Evolutionary conservation across 192 early-diverging fungal species (phyloP).

Genomic region (Mortierella hygrophila): DNA sequence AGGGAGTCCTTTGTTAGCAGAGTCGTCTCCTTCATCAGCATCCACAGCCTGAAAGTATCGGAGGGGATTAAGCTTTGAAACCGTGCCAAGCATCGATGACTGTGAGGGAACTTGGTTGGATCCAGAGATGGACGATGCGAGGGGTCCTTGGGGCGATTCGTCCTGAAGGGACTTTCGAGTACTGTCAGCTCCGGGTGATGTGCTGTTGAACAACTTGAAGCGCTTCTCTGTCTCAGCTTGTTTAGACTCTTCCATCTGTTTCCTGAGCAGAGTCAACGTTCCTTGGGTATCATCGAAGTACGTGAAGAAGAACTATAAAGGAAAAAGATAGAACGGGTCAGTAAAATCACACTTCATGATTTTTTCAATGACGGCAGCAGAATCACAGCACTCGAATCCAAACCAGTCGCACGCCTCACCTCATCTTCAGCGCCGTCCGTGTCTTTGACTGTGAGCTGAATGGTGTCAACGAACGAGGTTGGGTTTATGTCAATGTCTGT

Average conservation of each 20-base stretch:
- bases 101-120: neutral
- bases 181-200: neutral
- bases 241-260: slow-evolving; percentile 31
- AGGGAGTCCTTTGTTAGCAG: neutral
- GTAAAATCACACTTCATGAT: neutral
- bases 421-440: slow-evolving; percentile 69
- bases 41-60: slow-evolving; percentile 4
- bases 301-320: slow-evolving; percentile 71
- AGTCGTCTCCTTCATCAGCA: neutral
- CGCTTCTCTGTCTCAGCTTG: neutral
- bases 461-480: slow-evolving; percentile 60
- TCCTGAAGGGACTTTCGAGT: slow-evolving; percentile 2
- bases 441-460: slow-evolving; percentile 65
- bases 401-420: slow-evolving; percentile 27
- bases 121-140: slow-evolving; percentile 19
- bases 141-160: slow-evolving; percentile 17
- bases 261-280: slow-evolving; percentile 36
- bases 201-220: slow-evolving; percentile 6
- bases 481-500: slow-evolving; percentile 60
- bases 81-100: neutral
- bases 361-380: neutral
- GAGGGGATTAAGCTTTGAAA: slow-evolving; percentile 22
- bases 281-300: slow-evolving; percentile 69
- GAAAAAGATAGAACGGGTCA: neutral
- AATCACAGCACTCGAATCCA: neutral